Evolutionary conservation across 805 yeast genomes (phyloP), one percentile per base, ranked within the genome.

Genomic region (Ogataea populi-albae): DNA sequence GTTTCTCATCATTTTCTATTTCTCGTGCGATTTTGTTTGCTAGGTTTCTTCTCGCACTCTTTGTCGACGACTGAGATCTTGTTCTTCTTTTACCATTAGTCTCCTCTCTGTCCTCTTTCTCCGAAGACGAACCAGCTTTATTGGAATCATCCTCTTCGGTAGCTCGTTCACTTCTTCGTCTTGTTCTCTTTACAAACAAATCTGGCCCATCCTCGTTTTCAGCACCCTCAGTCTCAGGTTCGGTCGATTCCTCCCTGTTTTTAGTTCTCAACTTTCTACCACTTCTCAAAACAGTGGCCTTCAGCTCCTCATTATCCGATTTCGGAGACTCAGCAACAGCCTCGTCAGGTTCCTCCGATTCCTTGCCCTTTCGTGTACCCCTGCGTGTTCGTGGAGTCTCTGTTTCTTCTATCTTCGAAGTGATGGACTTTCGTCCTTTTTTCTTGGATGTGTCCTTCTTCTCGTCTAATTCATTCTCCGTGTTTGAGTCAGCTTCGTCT

Each of bases 1-100:
- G n/a, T n/a, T n/a, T n/a, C n/a, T n/a, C n/a, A n/a, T n/a, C n/a
- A n/a, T n/a, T n/a, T n/a, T 17, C 3, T 15, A 17, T 16, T 15
- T 33, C 34, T 25, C 26, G 35, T 14, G 16, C 42, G 12, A 42
- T 38, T 23, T 42, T 43, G 17, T 29, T 25, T n/a, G 35, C 33
- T 32, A 49, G 33, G 22, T 46, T 49, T 23, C 54, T 33, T 31
- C 49, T 37, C 5, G 49, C 39, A 28, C 43, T 43, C 16, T 47
- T 38, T 5, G 44, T 29, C 3, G 25, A 23, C 15, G 40, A 34
- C 22, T 34, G 37, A 3, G 40, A 35, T 24, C 41, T 40, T 12
- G 40, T 31, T 26, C 22, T 41, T 26, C 40, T 37, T 30, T 34
- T 34, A 11, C 24, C 14, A 7, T 12, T n/a, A 8, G 16, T 24